Evolutionary conservation across 225 moss, liverwort and hornwort species (phyloP).

Genomic region (Pseudoscleropodium purum): DNA sequence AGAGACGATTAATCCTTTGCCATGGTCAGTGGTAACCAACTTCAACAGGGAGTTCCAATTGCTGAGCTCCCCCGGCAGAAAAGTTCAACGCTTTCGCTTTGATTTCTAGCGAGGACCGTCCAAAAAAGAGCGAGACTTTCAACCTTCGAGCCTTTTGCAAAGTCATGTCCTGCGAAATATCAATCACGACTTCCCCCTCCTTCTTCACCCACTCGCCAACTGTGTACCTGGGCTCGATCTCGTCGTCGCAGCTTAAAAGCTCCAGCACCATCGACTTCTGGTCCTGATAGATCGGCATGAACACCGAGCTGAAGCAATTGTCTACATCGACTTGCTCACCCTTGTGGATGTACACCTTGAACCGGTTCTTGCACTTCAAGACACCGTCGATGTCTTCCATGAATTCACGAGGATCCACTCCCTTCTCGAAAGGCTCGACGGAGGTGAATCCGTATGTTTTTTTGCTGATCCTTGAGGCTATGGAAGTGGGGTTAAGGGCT

Average conservation of each 20-base stretch:
- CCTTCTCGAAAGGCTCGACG: neutral
- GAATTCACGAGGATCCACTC: conserved; percentile 16
- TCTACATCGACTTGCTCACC: neutral
- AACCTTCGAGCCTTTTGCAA: conserved; percentile 5
- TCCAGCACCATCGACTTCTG: neutral
- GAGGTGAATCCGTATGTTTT: conserved; percentile 33
- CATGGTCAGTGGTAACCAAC: neutral
- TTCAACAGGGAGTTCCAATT: conserved; percentile 9
- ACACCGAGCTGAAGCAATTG: neutral
- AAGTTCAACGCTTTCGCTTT: conserved; percentile 36
- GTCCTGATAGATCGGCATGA: neutral
- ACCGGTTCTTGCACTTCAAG: conserved; percentile 9
- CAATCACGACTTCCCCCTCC: conserved; percentile 23
- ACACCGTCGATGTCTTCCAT: conserved; percentile 1
- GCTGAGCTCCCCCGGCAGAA: neutral
- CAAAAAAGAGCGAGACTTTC: conserved; percentile 25
- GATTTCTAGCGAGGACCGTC: conserved; percentile 18
- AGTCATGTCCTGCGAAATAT: conserved; percentile 6
- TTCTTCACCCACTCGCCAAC: conserved; percentile 1
- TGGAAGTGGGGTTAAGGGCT: conserved; percentile 11
- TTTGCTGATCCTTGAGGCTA: conserved; percentile 20
- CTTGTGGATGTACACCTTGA: neutral
- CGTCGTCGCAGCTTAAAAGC: conserved; percentile 17
- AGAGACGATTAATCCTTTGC: neutral
- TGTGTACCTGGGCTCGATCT: conserved; percentile 20